phyloP scores from a whole-genome alignment of 2,329 filamentous ascomycete species.

The Diaporthe nobilis region DNA sequence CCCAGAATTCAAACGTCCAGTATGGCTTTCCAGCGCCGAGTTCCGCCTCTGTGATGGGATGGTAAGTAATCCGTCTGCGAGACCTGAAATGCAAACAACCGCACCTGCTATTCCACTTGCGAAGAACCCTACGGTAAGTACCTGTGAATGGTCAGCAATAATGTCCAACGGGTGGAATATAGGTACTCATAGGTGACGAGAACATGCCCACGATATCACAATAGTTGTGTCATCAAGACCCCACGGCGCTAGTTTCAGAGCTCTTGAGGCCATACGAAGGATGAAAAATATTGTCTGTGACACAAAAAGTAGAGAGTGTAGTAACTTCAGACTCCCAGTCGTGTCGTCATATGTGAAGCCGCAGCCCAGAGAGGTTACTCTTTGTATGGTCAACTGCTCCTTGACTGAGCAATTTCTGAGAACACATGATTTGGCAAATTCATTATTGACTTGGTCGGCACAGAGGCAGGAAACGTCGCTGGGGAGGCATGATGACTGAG shows the following conservation, averaged over 20 bases:
- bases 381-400: slow-evolving; percentile 17
- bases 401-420: slow-evolving; percentile 23
- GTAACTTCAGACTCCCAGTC: background rate
- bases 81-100: background rate
- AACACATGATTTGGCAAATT: background rate
- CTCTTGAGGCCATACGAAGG: slow-evolving; percentile 15
- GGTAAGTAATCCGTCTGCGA: background rate
- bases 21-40: slow-evolving; percentile 13
- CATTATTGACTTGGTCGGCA: slow-evolving; percentile 18
- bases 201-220: slow-evolving; percentile 20
- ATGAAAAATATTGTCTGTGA: background rate
- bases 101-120: slow-evolving; percentile 15
- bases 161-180: background rate
- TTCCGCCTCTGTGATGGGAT: slow-evolving; percentile 3
- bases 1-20: slow-evolving; percentile 13
- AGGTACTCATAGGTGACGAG: too few relatives aligned
- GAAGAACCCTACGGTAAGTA: background rate
- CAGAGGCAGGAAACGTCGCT: slow-evolving; percentile 32
- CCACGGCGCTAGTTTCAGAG: background rate
- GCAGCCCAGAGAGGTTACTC: background rate
- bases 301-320: slow-evolving; percentile 4
- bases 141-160: slow-evolving; percentile 2
- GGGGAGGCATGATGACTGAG: slow-evolving; percentile 19
- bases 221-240: slow-evolving; percentile 31
- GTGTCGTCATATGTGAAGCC: slow-evolving; percentile 2